Conservation (phyloP, 331 rosid genomes). For the Acacia concinna region DNA sequence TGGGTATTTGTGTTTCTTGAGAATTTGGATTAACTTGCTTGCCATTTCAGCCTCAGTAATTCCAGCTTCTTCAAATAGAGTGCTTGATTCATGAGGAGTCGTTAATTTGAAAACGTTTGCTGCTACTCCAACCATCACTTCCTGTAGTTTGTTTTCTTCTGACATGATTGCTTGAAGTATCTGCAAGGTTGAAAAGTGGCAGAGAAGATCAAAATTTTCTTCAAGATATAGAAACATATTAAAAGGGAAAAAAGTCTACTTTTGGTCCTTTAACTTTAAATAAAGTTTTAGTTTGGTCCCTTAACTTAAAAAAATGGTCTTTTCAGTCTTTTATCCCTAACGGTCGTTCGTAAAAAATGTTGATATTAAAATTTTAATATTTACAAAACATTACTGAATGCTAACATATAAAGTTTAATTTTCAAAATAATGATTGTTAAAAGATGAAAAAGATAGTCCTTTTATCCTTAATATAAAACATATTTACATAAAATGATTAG, state of each 20-base stretch:
- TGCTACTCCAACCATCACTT: slow-evolving; percentile 91
- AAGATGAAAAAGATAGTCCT: too few relatives aligned
- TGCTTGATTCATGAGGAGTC: slow-evolving; percentile 64
- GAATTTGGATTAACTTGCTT: slow-evolving; percentile 49
- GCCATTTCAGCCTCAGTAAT: slow-evolving; percentile 66
- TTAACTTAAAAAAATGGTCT: too few relatives aligned
- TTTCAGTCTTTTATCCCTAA: too few relatives aligned
- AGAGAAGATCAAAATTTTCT: not conserved
- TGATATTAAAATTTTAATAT: too few relatives aligned
- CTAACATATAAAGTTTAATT: too few relatives aligned
- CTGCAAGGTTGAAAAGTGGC: slow-evolving; percentile 43
- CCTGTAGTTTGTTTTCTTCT: slow-evolving; percentile 79
- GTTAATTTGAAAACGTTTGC: slow-evolving; percentile 68
- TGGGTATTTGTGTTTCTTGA: slow-evolving; percentile 62
- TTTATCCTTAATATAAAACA: too few relatives aligned
- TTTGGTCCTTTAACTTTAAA: too few relatives aligned
- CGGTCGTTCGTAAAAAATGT: too few relatives aligned
- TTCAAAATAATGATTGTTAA: too few relatives aligned
- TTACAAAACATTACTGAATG: too few relatives aligned
- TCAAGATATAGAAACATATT: not conserved
- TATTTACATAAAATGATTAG: too few relatives aligned
- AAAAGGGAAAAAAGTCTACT: not conserved
- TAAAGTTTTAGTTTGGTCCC: too few relatives aligned
- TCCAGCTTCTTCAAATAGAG: slow-evolving; percentile 53
- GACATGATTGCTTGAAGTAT: slow-evolving; percentile 65